phyloP scores from a whole-genome alignment of 2,329 filamentous ascomycete genomes.

The Curvularia eragrostidis region DNA sequence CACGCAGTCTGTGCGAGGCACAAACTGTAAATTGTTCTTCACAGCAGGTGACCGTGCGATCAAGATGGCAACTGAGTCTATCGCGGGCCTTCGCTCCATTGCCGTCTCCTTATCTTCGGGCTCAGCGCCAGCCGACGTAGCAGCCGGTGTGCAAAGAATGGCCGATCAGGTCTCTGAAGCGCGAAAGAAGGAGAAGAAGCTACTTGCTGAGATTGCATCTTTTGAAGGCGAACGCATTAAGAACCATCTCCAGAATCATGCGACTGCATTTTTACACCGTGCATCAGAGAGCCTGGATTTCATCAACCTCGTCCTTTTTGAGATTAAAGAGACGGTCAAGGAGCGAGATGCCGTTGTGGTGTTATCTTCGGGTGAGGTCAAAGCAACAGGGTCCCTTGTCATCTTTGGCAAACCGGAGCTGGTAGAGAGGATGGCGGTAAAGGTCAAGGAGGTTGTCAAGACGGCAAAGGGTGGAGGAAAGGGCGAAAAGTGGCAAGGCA shows the following conservation, averaged over 20 bases:
- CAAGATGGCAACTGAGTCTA: constrained; percentile 32
- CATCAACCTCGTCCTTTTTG: constrained; percentile 36
- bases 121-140: constrained; percentile 32
- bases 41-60: constrained; percentile 42
- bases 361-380: constrained; percentile 39
- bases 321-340: constrained; percentile 36
- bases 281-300: constrained; percentile 41
- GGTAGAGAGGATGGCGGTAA: constrained; percentile 32
- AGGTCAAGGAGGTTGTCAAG: constrained; percentile 36
- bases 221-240: constrained; percentile 39
- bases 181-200: constrained; percentile 37
- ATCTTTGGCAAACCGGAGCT: constrained; percentile 37
- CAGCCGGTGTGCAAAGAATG: constrained; percentile 32
- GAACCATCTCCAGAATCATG: constrained; percentile 18
- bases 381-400: constrained; percentile 35
- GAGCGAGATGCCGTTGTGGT: constrained; percentile 34
- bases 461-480: constrained; percentile 43
- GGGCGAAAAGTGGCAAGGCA: constrained; percentile 46
- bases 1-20: constrained; percentile 38
- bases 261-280: constrained; percentile 34
- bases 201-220: constrained; percentile 37
- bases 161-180: constrained; percentile 33
- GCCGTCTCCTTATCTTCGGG: constrained; percentile 36
- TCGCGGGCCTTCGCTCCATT: constrained; percentile 37
- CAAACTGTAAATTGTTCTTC: constrained; percentile 43